These are phyloP conservation scores for Arctostaphylos glauca DNA, from an alignment of 148 eudicot genomes.

Conservation along the genomic window DNA sequence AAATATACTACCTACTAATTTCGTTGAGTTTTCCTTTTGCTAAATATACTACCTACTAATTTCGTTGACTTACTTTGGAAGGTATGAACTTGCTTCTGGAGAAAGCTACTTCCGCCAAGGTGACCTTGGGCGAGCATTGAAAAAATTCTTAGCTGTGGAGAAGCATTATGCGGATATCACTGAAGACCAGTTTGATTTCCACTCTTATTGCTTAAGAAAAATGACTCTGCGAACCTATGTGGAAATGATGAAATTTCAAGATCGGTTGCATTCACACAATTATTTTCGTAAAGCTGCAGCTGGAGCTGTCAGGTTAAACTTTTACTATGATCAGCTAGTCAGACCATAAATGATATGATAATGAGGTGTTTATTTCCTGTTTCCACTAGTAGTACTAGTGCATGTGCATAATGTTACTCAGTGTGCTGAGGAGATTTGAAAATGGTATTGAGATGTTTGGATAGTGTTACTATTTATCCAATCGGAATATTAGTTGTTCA, in stretches of 20 bases:
- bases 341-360: constrained; percentile 1
- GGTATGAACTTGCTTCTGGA: constrained; percentile 99
- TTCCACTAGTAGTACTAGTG: background rate
- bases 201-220: constrained; percentile 95
- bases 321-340: background rate
- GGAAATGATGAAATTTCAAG: constrained; percentile 94
- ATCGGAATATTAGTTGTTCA: background rate
- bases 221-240: constrained; percentile 95
- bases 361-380: background rate
- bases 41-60: background rate
- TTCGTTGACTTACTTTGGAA: constrained; percentile 19
- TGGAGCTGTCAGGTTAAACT: constrained; percentile 42
- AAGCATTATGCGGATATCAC: constrained; percentile 98
- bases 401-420: background rate
- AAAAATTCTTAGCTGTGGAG: constrained; percentile 92
- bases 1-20: background rate
- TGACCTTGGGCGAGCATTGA: constrained; percentile 89
- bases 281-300: constrained; percentile 94
- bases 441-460: background rate
- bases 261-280: constrained; percentile 86
- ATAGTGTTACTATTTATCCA: background rate
- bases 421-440: background rate
- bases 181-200: constrained; percentile 98
- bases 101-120: constrained; percentile 97
- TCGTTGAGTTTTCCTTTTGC: background rate